Evolutionary conservation across 768 basidiomycete species (phyloP), one percentile per base, ranked within the genome.

Genomic region (Porpolomopsis calyptriformis): DNA sequence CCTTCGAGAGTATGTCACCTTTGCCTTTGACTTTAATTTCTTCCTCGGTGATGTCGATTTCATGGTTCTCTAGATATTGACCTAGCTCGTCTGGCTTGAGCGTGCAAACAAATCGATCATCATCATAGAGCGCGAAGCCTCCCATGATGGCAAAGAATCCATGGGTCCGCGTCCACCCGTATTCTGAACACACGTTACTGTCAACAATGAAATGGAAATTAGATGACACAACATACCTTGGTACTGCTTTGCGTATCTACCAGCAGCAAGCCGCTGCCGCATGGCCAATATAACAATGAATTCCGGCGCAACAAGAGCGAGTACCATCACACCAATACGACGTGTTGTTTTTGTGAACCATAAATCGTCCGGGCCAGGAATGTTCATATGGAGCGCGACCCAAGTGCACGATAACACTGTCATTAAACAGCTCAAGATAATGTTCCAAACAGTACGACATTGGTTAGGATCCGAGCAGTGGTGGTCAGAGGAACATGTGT

Each of bases 11-110:
- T 7, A 35, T 31, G 33, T 63, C 58, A 2, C 57, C 58, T 53
- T 61, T 61, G 43, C 60, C 57, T 36, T 38, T 51, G 45, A 59
- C 57, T 11, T 51, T 22, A n/a, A 62, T 61, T 23, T 40, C 3
- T n/a, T n/a, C n/a, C n/a, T n/a, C n/a, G n/a, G n/a, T n/a, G n/a
- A n/a, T n/a, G n/a, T n/a, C n/a, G n/a, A 46, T 52, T 7, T 41
- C 53, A 20, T 25, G 31, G n/a, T 23, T 39, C 45, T 39, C 18
- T 12, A 20, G 14, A 7, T 39, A 16, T 8, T 39, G 8, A n/a
- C 8, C n/a, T 16, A 46, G 8, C 8, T 46, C 22, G 45, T 46
- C 24, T 9, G 23, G 10, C 9, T n/a, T 14, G 9, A 46, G 9
- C 29, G 37, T 46, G 16, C 31, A n/a, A 12, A 16, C 19, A 23